Conservation (phyloP, 2,329 filamentous ascomycete genomes). For the Botryotinia calthae region DNA sequence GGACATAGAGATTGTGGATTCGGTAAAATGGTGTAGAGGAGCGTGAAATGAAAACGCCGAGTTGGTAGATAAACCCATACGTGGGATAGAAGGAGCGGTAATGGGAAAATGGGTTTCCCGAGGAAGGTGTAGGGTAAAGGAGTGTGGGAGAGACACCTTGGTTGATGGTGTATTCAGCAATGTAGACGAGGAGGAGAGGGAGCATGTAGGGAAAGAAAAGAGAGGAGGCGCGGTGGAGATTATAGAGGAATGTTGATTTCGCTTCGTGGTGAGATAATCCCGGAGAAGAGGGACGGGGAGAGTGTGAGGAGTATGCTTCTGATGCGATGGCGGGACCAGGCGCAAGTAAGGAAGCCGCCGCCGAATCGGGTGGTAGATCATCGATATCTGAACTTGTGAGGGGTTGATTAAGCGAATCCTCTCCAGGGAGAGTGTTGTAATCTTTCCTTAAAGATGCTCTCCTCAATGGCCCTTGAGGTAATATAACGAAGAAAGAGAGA, state of each 20-base stretch:
- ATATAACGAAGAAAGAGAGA: slow-evolving; percentile 76
- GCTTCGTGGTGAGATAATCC: not conserved
- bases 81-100: slow-evolving; percentile 91
- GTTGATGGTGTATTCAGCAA: slow-evolving; percentile 97
- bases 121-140: slow-evolving; percentile 83
- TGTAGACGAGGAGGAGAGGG: slow-evolving; percentile 85
- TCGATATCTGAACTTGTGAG: slow-evolving; percentile 22
- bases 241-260: slow-evolving; percentile 42
- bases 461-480: slow-evolving; percentile 68
- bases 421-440: slow-evolving; percentile 47
- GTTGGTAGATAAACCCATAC: slow-evolving; percentile 91
- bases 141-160: slow-evolving; percentile 89
- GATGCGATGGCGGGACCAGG: slow-evolving; percentile 41
- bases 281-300: slow-evolving; percentile 23
- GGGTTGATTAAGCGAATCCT: slow-evolving; percentile 39
- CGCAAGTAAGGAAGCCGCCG: slow-evolving; percentile 47
- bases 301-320: slow-evolving; percentile 42
- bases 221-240: slow-evolving; percentile 62
- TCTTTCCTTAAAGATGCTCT: slow-evolving; percentile 45
- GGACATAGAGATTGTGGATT: slow-evolving; percentile 76
- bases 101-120: slow-evolving; percentile 71
- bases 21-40: slow-evolving; percentile 87
- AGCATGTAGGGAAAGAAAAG: slow-evolving; percentile 84
- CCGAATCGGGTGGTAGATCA: slow-evolving; percentile 42
- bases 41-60: slow-evolving; percentile 91